Conservation (phyloP, 768 basidiomycete species). For the Suillus hirtellus region DNA sequence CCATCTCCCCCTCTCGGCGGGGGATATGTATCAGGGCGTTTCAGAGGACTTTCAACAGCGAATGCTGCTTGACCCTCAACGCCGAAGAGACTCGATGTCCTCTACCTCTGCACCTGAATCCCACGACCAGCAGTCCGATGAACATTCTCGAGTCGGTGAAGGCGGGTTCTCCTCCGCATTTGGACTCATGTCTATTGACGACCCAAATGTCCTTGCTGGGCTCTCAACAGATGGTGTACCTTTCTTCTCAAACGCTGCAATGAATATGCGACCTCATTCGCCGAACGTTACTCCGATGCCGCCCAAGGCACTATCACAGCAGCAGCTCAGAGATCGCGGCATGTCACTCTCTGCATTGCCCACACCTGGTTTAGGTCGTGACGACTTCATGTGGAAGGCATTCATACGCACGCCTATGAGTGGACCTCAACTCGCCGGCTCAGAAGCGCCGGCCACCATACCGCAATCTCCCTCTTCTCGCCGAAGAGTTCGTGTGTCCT, state of each 20-base stretch:
- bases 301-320: conserved; percentile 23
- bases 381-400: conserved; percentile 69
- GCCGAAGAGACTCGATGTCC: conserved; percentile 21
- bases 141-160: conserved; percentile 27
- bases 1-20: conserved; percentile 46
- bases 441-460: conserved; percentile 19
- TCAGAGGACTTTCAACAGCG: conserved; percentile 31
- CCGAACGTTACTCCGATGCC: conserved; percentile 54
- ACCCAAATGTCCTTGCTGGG: conserved; percentile 65
- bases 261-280: conserved; percentile 35
- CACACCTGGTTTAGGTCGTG: conserved; percentile 36
- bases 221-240: conserved; percentile 58
- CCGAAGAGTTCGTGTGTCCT: conserved; percentile 58
- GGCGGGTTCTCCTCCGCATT: conserved; percentile 62
- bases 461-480: conserved; percentile 32
- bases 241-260: conserved; percentile 50
- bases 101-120: conserved; percentile 14
- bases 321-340: conserved; percentile 23
- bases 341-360: conserved; percentile 30
- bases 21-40: conserved; percentile 28
- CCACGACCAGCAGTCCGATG: conserved; percentile 14
- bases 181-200: conserved; percentile 76
- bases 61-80: conserved; percentile 15
- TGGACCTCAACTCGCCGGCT: conserved; percentile 27
- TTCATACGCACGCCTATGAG: conserved; percentile 69